These are phyloP conservation scores for Podosphaera xanthii DNA, from an alignment of 2,329 filamentous ascomycete genomes.

Conservation along the genomic window DNA sequence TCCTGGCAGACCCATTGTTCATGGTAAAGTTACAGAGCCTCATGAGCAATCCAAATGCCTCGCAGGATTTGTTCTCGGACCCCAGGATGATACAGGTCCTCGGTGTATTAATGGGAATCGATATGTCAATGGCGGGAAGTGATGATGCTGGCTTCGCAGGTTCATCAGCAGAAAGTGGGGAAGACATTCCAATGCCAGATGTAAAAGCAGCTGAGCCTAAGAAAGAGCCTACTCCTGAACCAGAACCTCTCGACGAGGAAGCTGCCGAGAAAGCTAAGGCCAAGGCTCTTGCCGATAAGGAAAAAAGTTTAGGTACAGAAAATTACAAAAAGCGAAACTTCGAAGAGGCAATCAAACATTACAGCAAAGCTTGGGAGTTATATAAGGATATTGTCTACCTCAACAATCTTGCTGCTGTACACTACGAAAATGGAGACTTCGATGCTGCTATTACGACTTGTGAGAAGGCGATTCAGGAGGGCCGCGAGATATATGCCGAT, in stretches of 20 bases:
- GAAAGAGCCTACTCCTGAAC: slow-evolving; percentile 35
- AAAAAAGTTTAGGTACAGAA: slow-evolving; percentile 84
- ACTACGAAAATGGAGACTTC: slow-evolving; percentile 92
- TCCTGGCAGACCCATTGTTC: slow-evolving; percentile 65
- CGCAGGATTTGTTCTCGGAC: slow-evolving; percentile 65
- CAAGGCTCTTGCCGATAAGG: slow-evolving; percentile 78
- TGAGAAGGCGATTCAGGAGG: slow-evolving; percentile 72
- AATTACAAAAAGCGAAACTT: slow-evolving; percentile 98
- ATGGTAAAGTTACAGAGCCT: slow-evolving; percentile 74
- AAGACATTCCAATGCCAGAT: slow-evolving; percentile 64
- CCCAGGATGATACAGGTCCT: slow-evolving; percentile 85
- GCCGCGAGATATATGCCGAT: slow-evolving; percentile 72
- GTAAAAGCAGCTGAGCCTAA: slow-evolving; percentile 26
- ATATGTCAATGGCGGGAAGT: slow-evolving; percentile 45
- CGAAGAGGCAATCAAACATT: slow-evolving; percentile 82
- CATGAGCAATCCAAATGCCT: slow-evolving; percentile 56
- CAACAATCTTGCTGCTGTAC: slow-evolving; percentile 83
- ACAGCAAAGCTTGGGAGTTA: slow-evolving; percentile 81
- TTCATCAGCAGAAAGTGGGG: slow-evolving; percentile 33
- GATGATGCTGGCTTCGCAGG: slow-evolving; percentile 7
- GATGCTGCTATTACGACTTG: slow-evolving; percentile 70
- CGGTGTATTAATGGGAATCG: slow-evolving; percentile 78
- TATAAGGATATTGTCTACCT: slow-evolving; percentile 95
- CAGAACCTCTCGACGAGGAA: slow-evolving; percentile 60
- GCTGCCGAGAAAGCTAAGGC: slow-evolving; percentile 64